These are phyloP conservation scores for Cystobasidium slooffiae DNA, from an alignment of 1,284 basidiomycete genomes.

Conservation along the genomic window DNA sequence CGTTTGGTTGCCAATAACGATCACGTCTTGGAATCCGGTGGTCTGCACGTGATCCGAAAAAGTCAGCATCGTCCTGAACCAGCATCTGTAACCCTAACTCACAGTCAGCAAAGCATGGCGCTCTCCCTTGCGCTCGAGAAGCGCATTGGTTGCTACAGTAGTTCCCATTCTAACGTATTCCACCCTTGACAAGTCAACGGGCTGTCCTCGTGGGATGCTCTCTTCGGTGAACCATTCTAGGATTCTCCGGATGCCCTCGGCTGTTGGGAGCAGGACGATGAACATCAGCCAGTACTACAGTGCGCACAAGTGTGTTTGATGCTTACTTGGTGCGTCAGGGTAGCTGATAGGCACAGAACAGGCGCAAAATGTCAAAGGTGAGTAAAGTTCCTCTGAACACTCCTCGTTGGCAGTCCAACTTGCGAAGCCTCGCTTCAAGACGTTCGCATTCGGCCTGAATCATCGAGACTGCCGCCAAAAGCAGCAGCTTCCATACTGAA, in stretches of 20 bases:
- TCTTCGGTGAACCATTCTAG: conserved; percentile 74
- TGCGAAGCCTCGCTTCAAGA: too few species aligned
- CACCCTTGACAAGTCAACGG: conserved; percentile 78
- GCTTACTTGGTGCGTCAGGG: conserved; percentile 75
- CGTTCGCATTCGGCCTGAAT: too few species aligned
- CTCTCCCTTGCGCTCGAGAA: conserved; percentile 91
- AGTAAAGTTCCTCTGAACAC: too few species aligned
- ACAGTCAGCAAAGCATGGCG: conserved; percentile 82
- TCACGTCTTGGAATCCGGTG: conserved; percentile 85
- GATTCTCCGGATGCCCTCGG: conserved; percentile 87
- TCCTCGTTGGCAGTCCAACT: too few species aligned
- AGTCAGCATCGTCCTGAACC: not conserved
- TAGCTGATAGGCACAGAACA: conserved; percentile 66
- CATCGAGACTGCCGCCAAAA: too few species aligned
- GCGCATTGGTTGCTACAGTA: conserved; percentile 94
- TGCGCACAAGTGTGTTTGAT: not conserved
- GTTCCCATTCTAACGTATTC: conserved; percentile 66
- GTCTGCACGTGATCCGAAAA: conserved; percentile 60
- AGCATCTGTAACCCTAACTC: not conserved
- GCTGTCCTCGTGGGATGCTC: conserved; percentile 68
- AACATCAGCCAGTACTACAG: not conserved
- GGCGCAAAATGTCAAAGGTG: conserved; percentile 59
- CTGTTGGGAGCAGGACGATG: not conserved
- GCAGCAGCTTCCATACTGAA: too few species aligned
- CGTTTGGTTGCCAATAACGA: conserved; percentile 87